Base-by-base conservation (phyloP, 768 basidiomycete genomes). In the Suillus fuscotomentosus region DNA sequence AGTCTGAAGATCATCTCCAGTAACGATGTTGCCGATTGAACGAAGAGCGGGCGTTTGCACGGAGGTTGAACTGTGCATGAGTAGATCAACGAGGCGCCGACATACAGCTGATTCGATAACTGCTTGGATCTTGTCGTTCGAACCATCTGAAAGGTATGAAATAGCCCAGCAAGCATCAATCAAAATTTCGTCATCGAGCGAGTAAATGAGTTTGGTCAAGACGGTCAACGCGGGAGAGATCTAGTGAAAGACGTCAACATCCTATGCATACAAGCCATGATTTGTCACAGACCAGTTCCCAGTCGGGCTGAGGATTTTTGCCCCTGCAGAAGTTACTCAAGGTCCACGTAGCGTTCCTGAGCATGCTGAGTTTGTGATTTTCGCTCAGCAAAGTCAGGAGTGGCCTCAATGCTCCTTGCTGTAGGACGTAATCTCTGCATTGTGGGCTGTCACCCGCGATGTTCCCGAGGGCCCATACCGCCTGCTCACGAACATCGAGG, bases 161-260 rank as follows among this genome's bases (percentile, higher is more conserved):
- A 99, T 97, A 34, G 97, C 97, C 97, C 97, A 99, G 83, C 97
- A 99, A 15, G 97, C 97, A 76, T 99, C 97, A 73, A 99, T 99
- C 72, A 99, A 81, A 70, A 98, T 98, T 79, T 99, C 97, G 72
- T 99, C 97, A 75, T 99, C 97, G 72, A 99, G 85, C 38, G 97
- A 98, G 80, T 98, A 99, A 78, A 99, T 98, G 71, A 99, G 81
- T 79, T 99, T 99, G 62, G 96, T 97, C 68, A 99, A 83, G 63
- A 97, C 93, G n/a, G 93, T 92, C 62, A 99, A 82, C 50, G 97
- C 97, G 22, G 97, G 97, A 9, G 95, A 94, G 73, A 99, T 99
- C 97, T 99, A 68, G 64, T 17, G 43, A 7, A 63, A 55, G n/a
- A 50, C 17, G 67, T 70, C 63, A 70, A 47, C 24, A 68, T 70